Evolutionary conservation across 2,329 filamentous ascomycete genomes (phyloP).

Genomic region (Curvularia spicifera): DNA sequence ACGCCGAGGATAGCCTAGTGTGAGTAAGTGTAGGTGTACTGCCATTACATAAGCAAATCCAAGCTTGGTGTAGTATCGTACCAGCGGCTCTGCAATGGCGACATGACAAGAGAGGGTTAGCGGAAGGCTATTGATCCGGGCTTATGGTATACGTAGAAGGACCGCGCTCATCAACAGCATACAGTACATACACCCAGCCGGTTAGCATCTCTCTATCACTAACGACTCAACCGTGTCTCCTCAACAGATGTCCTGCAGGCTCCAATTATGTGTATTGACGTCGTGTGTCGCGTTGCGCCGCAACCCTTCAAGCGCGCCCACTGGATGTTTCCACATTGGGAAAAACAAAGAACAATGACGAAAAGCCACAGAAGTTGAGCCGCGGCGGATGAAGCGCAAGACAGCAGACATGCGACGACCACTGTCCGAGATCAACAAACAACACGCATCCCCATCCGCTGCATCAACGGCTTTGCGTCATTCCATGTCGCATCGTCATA

Average conservation of each 20-base stretch:
- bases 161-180: not conserved
- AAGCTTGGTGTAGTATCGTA: not conserved
- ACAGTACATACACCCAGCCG: no score
- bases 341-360: not conserved
- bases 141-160: not conserved
- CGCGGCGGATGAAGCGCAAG: not conserved
- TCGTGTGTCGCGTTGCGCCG: not conserved
- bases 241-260: no score
- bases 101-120: not conserved
- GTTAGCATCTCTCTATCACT: no score
- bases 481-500: constrained; percentile 13
- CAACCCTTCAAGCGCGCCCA: not conserved
- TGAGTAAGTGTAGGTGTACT: not conserved
- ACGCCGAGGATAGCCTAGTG: not conserved
- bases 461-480: constrained; percentile 7
- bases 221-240: no score
- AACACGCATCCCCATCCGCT: constrained; percentile 3
- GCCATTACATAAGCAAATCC: not conserved
- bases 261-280: no score
- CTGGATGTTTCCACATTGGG: not conserved
- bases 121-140: not conserved
- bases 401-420: not conserved
- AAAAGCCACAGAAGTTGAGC: not conserved
- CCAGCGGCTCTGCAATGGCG: not conserved
- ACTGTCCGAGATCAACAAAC: constrained; percentile 9